These are phyloP conservation scores for Fragilariopsis cylindrus DNA, from an alignment of 108 stramenopile genomes.

Conservation along the genomic window DNA sequence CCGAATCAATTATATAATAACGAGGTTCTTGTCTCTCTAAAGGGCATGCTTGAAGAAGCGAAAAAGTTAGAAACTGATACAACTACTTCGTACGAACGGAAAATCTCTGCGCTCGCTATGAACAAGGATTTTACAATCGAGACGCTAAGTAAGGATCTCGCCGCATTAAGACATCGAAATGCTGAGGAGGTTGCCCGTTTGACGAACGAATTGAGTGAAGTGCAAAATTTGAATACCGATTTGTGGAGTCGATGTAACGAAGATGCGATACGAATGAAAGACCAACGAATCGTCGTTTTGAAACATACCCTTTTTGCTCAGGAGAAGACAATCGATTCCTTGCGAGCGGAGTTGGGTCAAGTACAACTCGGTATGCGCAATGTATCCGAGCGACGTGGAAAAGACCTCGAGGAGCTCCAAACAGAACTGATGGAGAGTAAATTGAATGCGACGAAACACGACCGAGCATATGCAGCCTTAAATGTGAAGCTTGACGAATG, in stretches of 20 bases:
- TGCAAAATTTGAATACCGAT: slow-evolving; percentile 52
- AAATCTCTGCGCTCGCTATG: slow-evolving; percentile 43
- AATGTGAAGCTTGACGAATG: slow-evolving; percentile 67
- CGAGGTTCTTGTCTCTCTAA: slow-evolving; percentile 28
- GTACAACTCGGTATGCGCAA: slow-evolving; percentile 72
- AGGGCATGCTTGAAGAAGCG: slow-evolving; percentile 45
- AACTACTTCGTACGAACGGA: slow-evolving; percentile 49
- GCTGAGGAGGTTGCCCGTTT: slow-evolving; percentile 47
- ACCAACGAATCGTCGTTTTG: slow-evolving; percentile 64
- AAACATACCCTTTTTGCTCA: slow-evolving; percentile 79
- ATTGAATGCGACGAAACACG: slow-evolving; percentile 44
- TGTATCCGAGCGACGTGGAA: slow-evolving; percentile 57
- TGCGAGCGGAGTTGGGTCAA: slow-evolving; percentile 81
- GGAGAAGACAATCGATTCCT: slow-evolving; percentile 68
- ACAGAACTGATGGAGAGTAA: slow-evolving; percentile 74
- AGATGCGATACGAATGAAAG: slow-evolving; percentile 54
- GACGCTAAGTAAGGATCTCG: slow-evolving; percentile 62
- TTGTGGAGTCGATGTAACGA: slow-evolving; percentile 47
- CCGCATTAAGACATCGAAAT: slow-evolving; percentile 38
- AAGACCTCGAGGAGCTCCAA: slow-evolving; percentile 79
- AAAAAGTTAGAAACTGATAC: slow-evolving; percentile 53
- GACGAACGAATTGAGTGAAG: slow-evolving; percentile 30
- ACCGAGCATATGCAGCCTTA: slow-evolving; percentile 61
- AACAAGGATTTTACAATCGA: slow-evolving; percentile 75
- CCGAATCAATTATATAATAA: slow-evolving; percentile 23